These are phyloP conservation scores for Fonsecaea multimorphosa DNA, from an alignment of 2,329 filamentous ascomycete genomes.

Conservation along the genomic window DNA sequence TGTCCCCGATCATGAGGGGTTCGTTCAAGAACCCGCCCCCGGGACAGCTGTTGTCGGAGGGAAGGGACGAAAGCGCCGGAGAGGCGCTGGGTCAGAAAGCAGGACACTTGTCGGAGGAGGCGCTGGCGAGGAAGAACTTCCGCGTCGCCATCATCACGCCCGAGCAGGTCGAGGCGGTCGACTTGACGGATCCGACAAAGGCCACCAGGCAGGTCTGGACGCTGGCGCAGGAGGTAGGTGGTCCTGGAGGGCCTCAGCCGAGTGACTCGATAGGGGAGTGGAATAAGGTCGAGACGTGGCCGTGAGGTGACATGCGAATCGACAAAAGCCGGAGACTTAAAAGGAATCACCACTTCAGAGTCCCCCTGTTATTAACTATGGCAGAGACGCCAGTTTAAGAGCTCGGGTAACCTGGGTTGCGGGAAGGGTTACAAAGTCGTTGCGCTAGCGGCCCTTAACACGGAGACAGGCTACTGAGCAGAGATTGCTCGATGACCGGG, in stretches of 20 bases:
- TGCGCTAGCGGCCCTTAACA: too few species aligned
- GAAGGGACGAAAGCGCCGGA: constrained; percentile 52
- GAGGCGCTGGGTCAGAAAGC: constrained; percentile 68
- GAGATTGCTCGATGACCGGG: not conserved
- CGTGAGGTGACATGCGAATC: constrained; percentile 38
- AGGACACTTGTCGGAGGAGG: constrained; percentile 69
- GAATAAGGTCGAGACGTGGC: constrained; percentile 74
- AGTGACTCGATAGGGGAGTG: constrained; percentile 57
- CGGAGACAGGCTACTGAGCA: not conserved
- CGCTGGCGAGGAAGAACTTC: constrained; percentile 75
- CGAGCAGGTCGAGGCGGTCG: constrained; percentile 75
- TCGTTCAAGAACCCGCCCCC: constrained; percentile 75
- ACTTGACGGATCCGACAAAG: constrained; percentile 70
- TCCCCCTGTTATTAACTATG: too few species aligned
- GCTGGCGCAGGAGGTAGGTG: constrained; percentile 55
- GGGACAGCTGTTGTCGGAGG: constrained; percentile 64
- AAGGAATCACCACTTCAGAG: not conserved
- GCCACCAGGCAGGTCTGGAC: constrained; percentile 71
- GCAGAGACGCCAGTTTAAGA: too few species aligned
- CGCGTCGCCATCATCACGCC: constrained; percentile 86
- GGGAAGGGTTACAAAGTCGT: too few species aligned
- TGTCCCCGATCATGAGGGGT: constrained; percentile 78
- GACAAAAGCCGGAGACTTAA: not conserved
- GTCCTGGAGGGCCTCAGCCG: constrained; percentile 46
- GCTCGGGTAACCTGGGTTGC: too few species aligned